phyloP scores from a whole-genome alignment of 192 early-diverging fungal species.

The Chytriomyces sp. region DNA sequence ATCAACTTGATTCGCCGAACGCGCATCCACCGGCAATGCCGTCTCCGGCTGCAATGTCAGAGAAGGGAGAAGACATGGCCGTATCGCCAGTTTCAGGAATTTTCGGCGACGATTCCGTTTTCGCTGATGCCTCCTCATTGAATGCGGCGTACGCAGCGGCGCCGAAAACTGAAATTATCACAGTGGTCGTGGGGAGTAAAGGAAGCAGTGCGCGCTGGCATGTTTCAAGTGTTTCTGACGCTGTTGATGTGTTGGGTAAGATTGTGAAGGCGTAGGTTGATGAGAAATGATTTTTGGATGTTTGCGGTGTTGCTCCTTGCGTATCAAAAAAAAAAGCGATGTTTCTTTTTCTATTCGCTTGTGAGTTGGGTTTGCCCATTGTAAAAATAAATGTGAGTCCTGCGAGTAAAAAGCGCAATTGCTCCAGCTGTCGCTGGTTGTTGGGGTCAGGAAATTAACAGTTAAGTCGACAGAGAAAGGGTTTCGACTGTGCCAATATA shows the following conservation, averaged over 20 bases:
- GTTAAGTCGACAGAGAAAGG: too few relatives aligned
- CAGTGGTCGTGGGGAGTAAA: conserved; percentile 55
- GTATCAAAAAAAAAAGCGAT: too few relatives aligned
- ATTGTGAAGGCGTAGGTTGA: too few relatives aligned
- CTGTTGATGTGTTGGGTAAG: conserved; percentile 37
- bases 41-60: conserved; percentile 10
- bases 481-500: too few relatives aligned
- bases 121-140: neutral
- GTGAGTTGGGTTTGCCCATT: too few relatives aligned
- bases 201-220: conserved; percentile 53
- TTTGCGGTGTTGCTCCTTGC: too few relatives aligned
- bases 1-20: conserved; percentile 37
- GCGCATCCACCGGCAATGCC: neutral
- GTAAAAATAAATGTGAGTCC: too few relatives aligned
- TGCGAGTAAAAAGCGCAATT: too few relatives aligned
- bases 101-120: neutral
- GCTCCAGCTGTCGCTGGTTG: too few relatives aligned
- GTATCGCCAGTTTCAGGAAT: conserved; percentile 6
- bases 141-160: conserved; percentile 16
- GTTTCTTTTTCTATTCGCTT: too few relatives aligned
- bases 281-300: too few relatives aligned
- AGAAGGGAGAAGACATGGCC: neutral
- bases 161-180: conserved; percentile 33
- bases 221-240: conserved; percentile 43
- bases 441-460: too few relatives aligned